Evolutionary conservation across 371 early-diverging fungal species (phyloP), one percentile per base, ranked within the genome.

Genomic region (Saksenaea oblongispora): DNA sequence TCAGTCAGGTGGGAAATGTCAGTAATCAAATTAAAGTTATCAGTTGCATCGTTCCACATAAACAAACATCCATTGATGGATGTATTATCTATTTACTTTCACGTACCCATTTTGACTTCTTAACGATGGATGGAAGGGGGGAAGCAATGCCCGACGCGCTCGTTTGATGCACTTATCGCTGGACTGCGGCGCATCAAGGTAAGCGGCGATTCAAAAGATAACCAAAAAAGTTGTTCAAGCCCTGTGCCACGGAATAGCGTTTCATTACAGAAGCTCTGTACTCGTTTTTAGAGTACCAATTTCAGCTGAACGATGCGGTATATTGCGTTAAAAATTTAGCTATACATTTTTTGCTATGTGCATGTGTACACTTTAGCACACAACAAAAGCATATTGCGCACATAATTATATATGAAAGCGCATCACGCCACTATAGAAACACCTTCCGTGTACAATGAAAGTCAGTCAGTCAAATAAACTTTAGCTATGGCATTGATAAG

Each of bases 21-120:
- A n/a, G 34, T 55, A 22, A 22, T 39, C 39, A 47, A 47, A 47
- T 31, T 47, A 47, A 47, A 22, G 51, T 47, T 47, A 47, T 47
- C 51, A 47, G 51, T 47, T 47, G 24, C 51, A 47, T 47, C 51
- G 51, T 47, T 22, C 18, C 22, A 47, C 51, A 47, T 47, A 47
- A 47, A 47, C 51, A 47, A 47, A 47, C 65, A 69, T 62, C 59
- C 65, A 65, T 62, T 55, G 7, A 26, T 56, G 56, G 22, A 34
- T 35, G 17, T 11, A 10, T 22, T 47, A 58, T 59, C 17, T n/a
- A 18, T 35, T 54, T 53, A 27, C 15, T 58, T 67, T 61, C 34
- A 59, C 67, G 11, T 67, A 67, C 67, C 67, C 67, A 67, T 67
- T 59, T 67, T 67, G 62, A 54, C 44, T 58, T 59, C 37, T 54